phyloP scores from a whole-genome alignment of 2,329 filamentous ascomycete genomes.

The Sphaerulina musiva region DNA sequence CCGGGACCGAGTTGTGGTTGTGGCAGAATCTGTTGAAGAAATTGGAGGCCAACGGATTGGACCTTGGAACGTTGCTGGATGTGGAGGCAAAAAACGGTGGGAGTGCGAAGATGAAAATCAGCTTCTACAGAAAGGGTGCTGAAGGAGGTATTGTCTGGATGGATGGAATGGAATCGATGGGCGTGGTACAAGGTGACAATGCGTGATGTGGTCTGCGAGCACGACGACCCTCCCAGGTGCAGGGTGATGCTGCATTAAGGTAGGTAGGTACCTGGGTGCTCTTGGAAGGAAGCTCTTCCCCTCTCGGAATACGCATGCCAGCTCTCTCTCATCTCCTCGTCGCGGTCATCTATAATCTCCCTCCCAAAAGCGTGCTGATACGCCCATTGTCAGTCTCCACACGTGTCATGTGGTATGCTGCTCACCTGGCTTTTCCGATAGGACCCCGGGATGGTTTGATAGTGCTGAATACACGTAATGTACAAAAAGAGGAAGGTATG shows the following conservation, averaged over 20 bases:
- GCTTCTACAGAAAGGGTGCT: slow-evolving; percentile 11
- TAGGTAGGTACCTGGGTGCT: no score
- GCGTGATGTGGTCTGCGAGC: no score
- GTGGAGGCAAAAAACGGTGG: not conserved
- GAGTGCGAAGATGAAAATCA: slow-evolving; percentile 17
- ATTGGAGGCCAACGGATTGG: slow-evolving; percentile 11
- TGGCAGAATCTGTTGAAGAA: slow-evolving; percentile 7
- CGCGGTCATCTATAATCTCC: no score
- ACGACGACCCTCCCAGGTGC: no score
- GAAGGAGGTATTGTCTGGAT: slow-evolving; percentile 16
- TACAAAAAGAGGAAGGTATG: not conserved
- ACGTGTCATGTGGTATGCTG: not conserved
- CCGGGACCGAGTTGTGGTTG: slow-evolving; percentile 16
- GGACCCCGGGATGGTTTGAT: not conserved
- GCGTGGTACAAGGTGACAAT: no score
- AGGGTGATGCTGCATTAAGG: no score
- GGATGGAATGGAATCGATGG: slow-evolving; percentile 17
- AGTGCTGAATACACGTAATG: not conserved
- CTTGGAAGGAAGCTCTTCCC: no score
- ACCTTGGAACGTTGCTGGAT: slow-evolving; percentile 4
- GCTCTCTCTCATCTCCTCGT: no score
- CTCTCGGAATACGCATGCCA: no score
- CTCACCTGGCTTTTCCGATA: not conserved
- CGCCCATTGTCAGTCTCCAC: not conserved
- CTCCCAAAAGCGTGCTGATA: no score